These are phyloP conservation scores for Coemansia erecta DNA, from an alignment of 192 early-diverging fungal genomes.

Conservation along the genomic window DNA sequence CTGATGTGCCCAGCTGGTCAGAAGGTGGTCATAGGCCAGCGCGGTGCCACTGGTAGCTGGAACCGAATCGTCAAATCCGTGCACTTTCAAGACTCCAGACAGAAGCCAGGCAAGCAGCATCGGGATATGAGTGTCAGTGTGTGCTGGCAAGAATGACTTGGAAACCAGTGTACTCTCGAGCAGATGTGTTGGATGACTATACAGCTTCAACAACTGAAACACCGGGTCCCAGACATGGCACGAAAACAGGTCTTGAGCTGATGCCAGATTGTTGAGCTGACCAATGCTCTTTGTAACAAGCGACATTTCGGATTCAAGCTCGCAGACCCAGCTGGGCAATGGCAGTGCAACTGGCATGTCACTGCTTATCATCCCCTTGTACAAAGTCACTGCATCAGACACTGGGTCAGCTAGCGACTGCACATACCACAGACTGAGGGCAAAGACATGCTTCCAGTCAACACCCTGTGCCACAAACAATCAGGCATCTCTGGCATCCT, in stretches of 20 bases:
- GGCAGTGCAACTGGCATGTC: conserved; percentile 22
- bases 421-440: conserved; percentile 62
- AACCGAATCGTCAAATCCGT: conserved; percentile 50
- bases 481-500: neutral
- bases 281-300: neutral
- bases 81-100: conserved; percentile 37
- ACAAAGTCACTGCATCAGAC: conserved; percentile 16
- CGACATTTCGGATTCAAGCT: neutral
- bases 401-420: conserved; percentile 40
- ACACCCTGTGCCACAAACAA: conserved; percentile 45
- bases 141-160: conserved; percentile 55
- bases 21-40: conserved; percentile 53
- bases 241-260: conserved; percentile 18
- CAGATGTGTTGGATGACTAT: conserved; percentile 44
- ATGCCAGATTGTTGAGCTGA: neutral
- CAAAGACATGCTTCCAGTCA: conserved; percentile 68
- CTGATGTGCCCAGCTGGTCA: conserved; percentile 63
- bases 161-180: conserved; percentile 65
- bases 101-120: conserved; percentile 67
- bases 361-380: conserved; percentile 8
- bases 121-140: conserved; percentile 65
- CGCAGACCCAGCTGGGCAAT: conserved; percentile 36
- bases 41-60: conserved; percentile 2
- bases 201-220: conserved; percentile 74
- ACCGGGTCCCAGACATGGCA: conserved; percentile 57